A percentile compares a stretch with the other conserved stretches of the same genome.
Evolutionary conservation across 2,329 filamentous ascomycete species (phyloP).

Genomic region (Epichloe bromicola): DNA sequence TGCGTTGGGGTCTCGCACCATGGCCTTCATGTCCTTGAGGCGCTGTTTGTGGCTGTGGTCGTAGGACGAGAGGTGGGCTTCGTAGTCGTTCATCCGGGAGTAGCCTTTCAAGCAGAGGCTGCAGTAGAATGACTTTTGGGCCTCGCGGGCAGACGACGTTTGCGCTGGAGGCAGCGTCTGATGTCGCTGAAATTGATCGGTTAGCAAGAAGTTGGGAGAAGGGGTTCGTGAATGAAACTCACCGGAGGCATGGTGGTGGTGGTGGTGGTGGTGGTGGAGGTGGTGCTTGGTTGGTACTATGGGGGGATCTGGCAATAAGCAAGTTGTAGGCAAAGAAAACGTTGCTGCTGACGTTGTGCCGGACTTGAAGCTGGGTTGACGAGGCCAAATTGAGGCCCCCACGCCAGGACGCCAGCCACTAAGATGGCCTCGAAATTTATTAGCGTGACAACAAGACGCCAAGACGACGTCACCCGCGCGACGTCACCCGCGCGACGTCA

Average conservation of each 20-base stretch:
- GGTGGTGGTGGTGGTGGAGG: not conserved
- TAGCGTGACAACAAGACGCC: not conserved
- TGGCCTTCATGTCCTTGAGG: slow-evolving; percentile 76
- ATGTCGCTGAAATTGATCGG: slow-evolving; percentile 28
- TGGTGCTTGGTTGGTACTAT: not conserved
- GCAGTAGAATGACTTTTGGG: slow-evolving; percentile 71
- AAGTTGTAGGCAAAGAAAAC: too few species aligned
- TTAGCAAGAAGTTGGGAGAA: too few species aligned
- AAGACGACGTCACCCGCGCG: not conserved
- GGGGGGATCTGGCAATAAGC: too few species aligned
- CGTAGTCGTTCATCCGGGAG: slow-evolving; percentile 88
- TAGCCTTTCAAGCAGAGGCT: slow-evolving; percentile 89
- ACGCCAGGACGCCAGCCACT: not conserved
- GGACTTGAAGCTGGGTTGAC: too few species aligned
- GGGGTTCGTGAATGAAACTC: slow-evolving; percentile 12
- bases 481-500: not conserved
- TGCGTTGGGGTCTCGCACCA: slow-evolving; percentile 59
- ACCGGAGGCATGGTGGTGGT: slow-evolving; percentile 40
- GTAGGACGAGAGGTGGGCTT: slow-evolving; percentile 86
- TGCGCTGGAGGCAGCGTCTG: slow-evolving; percentile 46
- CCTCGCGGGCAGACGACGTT: slow-evolving; percentile 56
- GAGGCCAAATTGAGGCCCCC: not conserved
- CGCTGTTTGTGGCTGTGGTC: slow-evolving; percentile 92
- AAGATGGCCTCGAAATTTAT: not conserved
- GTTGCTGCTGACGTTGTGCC: too few species aligned